Conservation (phyloP, 179 eudicot genomes). For the Nepenthes alata region DNA sequence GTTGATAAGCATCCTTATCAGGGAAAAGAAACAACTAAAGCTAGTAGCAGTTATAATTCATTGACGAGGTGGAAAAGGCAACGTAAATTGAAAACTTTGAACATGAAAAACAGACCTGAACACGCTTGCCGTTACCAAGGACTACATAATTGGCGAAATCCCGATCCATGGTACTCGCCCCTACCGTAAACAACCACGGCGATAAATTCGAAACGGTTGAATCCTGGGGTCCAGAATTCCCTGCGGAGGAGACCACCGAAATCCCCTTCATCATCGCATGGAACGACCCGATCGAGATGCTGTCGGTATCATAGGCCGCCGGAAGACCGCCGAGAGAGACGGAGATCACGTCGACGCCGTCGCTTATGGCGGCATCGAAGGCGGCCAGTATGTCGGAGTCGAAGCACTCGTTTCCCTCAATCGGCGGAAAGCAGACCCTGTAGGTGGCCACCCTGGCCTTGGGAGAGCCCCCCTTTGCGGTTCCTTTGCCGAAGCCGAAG, state of each 20-base stretch:
- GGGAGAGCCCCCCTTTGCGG: conserved; percentile 88
- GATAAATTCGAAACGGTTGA: conserved; percentile 53
- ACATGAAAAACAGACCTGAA: conserved; percentile 28
- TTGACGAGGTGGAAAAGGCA: no score
- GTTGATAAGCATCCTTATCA: no score
- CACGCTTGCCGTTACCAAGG: conserved; percentile 34
- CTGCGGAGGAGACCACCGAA: conserved; percentile 63
- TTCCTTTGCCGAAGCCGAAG: conserved; percentile 59
- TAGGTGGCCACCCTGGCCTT: conserved; percentile 75
- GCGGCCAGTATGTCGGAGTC: conserved; percentile 83
- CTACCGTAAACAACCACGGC: conserved; percentile 81
- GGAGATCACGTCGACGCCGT: conserved; percentile 78
- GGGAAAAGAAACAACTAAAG: no score
- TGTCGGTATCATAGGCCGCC: conserved; percentile 34
- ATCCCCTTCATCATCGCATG: conserved; percentile 68
- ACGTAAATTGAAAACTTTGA: no score
- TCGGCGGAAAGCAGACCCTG: conserved; percentile 77
- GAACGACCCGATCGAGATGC: conserved; percentile 70
- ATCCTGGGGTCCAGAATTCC: conserved; percentile 63
- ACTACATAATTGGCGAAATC: conserved; percentile 45
- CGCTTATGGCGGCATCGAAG: conserved; percentile 65
- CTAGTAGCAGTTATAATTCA: no score
- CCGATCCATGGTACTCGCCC: conserved; percentile 87
- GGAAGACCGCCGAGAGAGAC: conserved; percentile 70
- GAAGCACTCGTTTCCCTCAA: conserved; percentile 53